phyloP scores from a whole-genome alignment of 805 yeast species.

The Candida anglica region DNA sequence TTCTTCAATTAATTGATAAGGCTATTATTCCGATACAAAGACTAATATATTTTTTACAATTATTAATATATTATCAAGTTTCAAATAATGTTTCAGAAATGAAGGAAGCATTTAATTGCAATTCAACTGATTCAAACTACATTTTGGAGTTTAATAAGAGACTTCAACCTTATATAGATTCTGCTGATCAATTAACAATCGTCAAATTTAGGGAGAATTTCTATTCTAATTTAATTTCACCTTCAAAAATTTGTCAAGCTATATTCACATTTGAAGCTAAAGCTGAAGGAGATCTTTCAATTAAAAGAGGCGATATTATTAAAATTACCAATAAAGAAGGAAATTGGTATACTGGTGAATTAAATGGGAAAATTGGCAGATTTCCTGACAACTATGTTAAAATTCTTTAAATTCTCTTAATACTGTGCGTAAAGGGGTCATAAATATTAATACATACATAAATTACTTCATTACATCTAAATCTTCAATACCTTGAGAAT shows the following conservation, averaged over 20 bases:
- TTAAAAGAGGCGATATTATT: constrained; percentile 42
- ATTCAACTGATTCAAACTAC: background rate
- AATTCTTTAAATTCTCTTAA: constrained; percentile 1
- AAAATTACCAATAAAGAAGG: constrained; percentile 26
- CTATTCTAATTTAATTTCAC: constrained; percentile 9
- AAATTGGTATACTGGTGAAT: constrained; percentile 36
- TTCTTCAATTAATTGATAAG: constrained; percentile 27
- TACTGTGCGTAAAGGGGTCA: too few relatives aligned
- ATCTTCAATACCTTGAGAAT: background rate
- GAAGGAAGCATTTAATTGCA: constrained; percentile 7
- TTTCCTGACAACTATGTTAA: constrained; percentile 31
- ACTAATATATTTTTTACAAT: constrained; percentile 34
- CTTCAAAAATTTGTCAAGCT: constrained; percentile 30
- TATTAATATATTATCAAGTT: constrained; percentile 29
- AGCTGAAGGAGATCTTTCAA: constrained; percentile 38
- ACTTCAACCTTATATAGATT: constrained; percentile 6
- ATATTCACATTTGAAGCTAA: constrained; percentile 33
- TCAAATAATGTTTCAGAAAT: constrained; percentile 15
- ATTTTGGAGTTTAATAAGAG: constrained; percentile 6
- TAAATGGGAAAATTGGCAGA: constrained; percentile 17
- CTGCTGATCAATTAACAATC: constrained; percentile 16
- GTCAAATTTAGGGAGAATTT: constrained; percentile 20
- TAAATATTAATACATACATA: background rate
- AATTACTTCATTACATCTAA: background rate
- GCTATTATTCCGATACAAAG: constrained; percentile 28